These are phyloP conservation scores for Eutrema japonicum DNA, from an alignment of 345 rosid species.

Conservation along the genomic window DNA sequence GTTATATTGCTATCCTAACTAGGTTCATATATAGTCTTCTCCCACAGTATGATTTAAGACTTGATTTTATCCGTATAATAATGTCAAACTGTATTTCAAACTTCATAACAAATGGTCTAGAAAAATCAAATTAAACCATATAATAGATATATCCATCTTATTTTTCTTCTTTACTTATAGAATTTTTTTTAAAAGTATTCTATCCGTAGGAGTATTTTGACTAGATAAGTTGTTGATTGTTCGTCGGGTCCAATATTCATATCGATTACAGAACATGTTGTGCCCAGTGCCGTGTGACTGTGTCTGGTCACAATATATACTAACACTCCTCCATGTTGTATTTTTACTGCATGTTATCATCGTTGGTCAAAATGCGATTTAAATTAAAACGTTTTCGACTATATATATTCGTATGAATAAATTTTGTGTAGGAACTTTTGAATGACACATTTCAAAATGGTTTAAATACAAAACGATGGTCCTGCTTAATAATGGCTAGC, in stretches of 20 bases:
- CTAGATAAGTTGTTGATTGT: too few relatives aligned
- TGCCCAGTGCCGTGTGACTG: neutral
- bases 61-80: neutral
- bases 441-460: neutral
- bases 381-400: too few relatives aligned
- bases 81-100: neutral
- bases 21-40: neutral
- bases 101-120: neutral
- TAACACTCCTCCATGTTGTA: neutral
- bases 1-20: neutral
- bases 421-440: neutral
- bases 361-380: neutral
- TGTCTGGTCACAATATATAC: neutral
- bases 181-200: too few relatives aligned
- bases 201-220: neutral
- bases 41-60: neutral
- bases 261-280: neutral
- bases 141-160: neutral
- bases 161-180: neutral
- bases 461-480: constrained; percentile 3
- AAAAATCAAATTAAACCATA: neutral
- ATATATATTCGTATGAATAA: too few relatives aligned
- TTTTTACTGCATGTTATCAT: neutral
- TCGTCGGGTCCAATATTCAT: too few relatives aligned
- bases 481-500: constrained; percentile 13